Evolutionary conservation across 306 rosid genomes (phyloP).

Genomic region (Myrica gale): DNA sequence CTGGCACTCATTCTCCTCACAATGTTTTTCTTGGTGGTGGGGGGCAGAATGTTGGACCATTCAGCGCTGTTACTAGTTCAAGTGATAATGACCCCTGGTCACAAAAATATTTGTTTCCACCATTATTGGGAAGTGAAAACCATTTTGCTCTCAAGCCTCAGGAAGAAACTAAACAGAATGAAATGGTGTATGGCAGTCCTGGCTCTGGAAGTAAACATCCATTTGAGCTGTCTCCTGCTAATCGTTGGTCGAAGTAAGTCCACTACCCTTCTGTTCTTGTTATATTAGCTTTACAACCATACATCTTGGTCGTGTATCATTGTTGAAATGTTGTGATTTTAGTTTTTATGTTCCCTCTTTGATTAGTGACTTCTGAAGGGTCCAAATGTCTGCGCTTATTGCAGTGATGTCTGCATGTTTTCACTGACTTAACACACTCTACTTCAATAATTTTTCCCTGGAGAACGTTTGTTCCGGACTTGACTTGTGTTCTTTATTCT

Average conservation of each 20-base stretch:
- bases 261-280: slow-evolving; percentile 20
- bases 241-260: slow-evolving; percentile 86
- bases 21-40: slow-evolving; percentile 67
- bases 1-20: slow-evolving; percentile 62
- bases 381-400: background rate
- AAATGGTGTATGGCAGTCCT: slow-evolving; percentile 66
- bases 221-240: slow-evolving; percentile 59
- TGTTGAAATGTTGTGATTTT: slow-evolving; percentile 8
- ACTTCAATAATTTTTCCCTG: background rate
- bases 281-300: slow-evolving; percentile 1
- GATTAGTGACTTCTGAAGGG: background rate
- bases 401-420: background rate
- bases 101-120: slow-evolving; percentile 66
- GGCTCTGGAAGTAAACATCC: slow-evolving; percentile 52
- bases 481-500: background rate
- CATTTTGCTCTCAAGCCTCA: slow-evolving; percentile 44
- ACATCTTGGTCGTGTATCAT: slow-evolving; percentile 21
- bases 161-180: slow-evolving; percentile 61
- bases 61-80: slow-evolving; percentile 57
- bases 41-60: slow-evolving; percentile 65
- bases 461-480: no score
- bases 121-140: slow-evolving; percentile 57
- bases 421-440: no score
- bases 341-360: background rate
- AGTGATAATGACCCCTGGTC: slow-evolving; percentile 79